Percentiles rank a stretch among this genome's conserved stretches.
Conservation (phyloP, 371 early-diverging fungal species). For the Mortierella sp. region DNA sequence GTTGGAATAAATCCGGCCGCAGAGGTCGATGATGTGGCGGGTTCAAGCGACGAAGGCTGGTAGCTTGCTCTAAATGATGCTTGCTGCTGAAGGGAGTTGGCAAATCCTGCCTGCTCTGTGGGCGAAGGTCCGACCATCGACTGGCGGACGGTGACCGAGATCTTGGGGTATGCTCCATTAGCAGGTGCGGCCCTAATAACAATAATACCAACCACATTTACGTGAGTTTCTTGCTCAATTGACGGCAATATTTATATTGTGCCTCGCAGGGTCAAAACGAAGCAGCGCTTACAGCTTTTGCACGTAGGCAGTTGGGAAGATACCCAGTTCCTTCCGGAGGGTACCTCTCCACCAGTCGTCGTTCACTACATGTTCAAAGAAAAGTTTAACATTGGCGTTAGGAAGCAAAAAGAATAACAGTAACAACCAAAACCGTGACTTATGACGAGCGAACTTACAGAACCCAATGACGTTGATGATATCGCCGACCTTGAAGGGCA, state of each 20-base stretch:
- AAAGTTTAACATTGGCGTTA: not conserved
- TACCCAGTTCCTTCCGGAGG: constrained; percentile 46
- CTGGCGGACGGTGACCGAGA: constrained; percentile 45
- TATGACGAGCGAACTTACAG: constrained; percentile 24
- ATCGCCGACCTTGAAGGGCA: constrained; percentile 52
- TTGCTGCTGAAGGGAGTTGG: constrained; percentile 48
- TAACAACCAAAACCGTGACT: not conserved
- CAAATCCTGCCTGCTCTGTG: constrained; percentile 42
- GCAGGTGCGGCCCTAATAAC: constrained; percentile 25
- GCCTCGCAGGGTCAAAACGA: not conserved
- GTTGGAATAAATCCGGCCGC: not conserved
- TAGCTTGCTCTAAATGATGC: constrained; percentile 43
- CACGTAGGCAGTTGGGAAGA: constrained; percentile 55
- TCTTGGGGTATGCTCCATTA: constrained; percentile 35
- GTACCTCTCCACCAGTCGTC: constrained; percentile 56
- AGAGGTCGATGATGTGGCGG: not conserved
- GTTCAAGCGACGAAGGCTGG: constrained; percentile 17
- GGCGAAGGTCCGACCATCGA: constrained; percentile 47
- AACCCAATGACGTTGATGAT: constrained; percentile 48
- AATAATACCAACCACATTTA: not conserved
- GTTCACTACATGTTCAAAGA: constrained; percentile 30
- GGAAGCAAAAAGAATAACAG: not conserved
- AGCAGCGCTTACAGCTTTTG: constrained; percentile 29
- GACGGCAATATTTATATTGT: no score
- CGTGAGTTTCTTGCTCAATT: not conserved